These are phyloP conservation scores for Gillenia trifoliata DNA, from an alignment of 306 rosid species.

Conservation along the genomic window DNA sequence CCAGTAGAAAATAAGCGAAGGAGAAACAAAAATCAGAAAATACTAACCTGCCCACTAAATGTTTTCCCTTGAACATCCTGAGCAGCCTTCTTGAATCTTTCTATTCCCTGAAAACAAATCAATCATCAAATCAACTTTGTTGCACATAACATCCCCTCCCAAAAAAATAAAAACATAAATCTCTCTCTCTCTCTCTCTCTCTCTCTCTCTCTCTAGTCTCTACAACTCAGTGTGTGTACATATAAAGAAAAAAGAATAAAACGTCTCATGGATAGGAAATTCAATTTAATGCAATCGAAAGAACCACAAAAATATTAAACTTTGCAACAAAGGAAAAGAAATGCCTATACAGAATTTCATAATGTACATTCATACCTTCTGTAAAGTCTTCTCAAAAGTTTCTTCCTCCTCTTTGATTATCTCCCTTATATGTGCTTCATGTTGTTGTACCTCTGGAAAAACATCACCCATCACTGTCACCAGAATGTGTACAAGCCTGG, in stretches of 20 bases:
- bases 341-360: neutral
- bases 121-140: constrained; percentile 8
- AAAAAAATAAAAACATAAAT: constrained; percentile 5
- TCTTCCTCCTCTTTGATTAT: constrained; percentile 90
- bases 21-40: constrained; percentile 5
- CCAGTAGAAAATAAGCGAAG: neutral
- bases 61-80: constrained; percentile 74
- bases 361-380: constrained; percentile 50
- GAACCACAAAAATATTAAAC: neutral
- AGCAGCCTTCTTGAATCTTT: constrained; percentile 81
- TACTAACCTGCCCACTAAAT: constrained; percentile 89
- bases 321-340: neutral
- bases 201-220: no score
- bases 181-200: no score
- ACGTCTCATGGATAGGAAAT: neutral
- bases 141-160: neutral
- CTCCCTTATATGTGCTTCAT: constrained; percentile 56
- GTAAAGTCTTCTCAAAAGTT: constrained; percentile 88
- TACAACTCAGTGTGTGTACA: neutral
- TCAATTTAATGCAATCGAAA: no score
- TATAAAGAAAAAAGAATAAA: no score
- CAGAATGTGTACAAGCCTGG: constrained; percentile 73
- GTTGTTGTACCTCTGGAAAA: constrained; percentile 79
- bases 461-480: constrained; percentile 66
- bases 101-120: constrained; percentile 67